Evolutionary conservation across 164 flowering plant species (phyloP), one percentile per base, ranked within the genome.

Genomic region (Vitis rotundifolia): DNA sequence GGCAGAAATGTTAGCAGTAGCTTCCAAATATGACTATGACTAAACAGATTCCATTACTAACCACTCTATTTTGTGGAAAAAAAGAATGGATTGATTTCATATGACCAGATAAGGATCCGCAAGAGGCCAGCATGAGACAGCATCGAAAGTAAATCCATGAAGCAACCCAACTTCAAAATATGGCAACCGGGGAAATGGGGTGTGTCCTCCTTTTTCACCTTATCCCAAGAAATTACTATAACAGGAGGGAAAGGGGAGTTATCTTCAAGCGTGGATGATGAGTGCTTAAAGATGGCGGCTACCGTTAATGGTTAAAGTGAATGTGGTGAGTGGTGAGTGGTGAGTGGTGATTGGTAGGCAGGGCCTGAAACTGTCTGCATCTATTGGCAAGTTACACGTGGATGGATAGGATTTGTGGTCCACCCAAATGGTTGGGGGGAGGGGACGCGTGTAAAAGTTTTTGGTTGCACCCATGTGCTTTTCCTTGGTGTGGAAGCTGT

Each of bases 391-490:
- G 2, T 9, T 16, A 68, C 69, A 61, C 70, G 76, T 72, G 73
- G 76, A 64, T 29, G 67, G 70, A 71, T 65, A 68, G 52, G 60
- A 48, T 15, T 1, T 19, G 81, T 74, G 81, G 81, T 78, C 81
- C 81, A 64, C 2, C 12, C 16, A 8, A 48, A 48, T 2, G 44
- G 12, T 18, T 22, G 2, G 13, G 44, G 70, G 72, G 60, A 14
- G 59, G 26, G 53, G 78, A 63, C 77, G 71, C 77, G 77, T 53
- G 29, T 67, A 8, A 12, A 68, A 49, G 67, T 52, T 14, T 59
- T 62, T 57, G 6, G 73, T 59, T 71, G 71, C 73, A 10, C 77
- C 81, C 81, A 78, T 78, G 81, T 78, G 81, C 77, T 6, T 64
- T 61, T 19, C 62, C 68, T 49, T 64, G 18, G 16, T 58, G 49